These are phyloP conservation scores for Neurospora sp. DNA, from an alignment of 495 filamentous ascomycete species.

Conservation along the genomic window DNA sequence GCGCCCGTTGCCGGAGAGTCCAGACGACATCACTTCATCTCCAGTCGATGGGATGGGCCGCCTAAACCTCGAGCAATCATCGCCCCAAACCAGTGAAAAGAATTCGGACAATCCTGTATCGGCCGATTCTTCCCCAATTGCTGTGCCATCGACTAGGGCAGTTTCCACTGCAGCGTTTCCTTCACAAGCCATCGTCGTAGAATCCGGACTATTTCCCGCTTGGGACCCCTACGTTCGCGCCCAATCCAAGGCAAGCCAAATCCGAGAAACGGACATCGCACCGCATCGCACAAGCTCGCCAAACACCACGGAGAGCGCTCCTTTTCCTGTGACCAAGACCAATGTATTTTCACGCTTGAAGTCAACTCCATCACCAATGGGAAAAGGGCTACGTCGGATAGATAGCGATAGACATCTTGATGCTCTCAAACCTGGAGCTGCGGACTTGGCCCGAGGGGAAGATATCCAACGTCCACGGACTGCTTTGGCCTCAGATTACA, in stretches of 20 bases:
- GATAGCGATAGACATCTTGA: constrained; percentile 12
- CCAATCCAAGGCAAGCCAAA: neutral
- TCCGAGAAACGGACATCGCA: neutral
- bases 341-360: neutral
- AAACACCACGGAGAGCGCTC: neutral
- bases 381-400: constrained; percentile 6
- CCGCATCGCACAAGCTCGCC: neutral
- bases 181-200: neutral
- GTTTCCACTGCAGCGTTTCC: neutral
- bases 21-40: neutral
- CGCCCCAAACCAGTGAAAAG: neutral
- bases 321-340: neutral
- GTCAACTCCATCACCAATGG: neutral
- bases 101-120: neutral
- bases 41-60: neutral
- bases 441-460: neutral
- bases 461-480: neutral
- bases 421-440: neutral
- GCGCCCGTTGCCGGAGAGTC: neutral
- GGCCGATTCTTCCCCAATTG: neutral
- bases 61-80: neutral
- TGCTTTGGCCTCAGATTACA: neutral
- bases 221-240: neutral
- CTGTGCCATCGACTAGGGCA: neutral
- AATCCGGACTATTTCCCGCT: neutral